Evolutionary conservation across 2,329 filamentous ascomycete genomes (phyloP), one percentile per base, ranked within the genome.

Genomic region (Aureobasidium uvarum): DNA sequence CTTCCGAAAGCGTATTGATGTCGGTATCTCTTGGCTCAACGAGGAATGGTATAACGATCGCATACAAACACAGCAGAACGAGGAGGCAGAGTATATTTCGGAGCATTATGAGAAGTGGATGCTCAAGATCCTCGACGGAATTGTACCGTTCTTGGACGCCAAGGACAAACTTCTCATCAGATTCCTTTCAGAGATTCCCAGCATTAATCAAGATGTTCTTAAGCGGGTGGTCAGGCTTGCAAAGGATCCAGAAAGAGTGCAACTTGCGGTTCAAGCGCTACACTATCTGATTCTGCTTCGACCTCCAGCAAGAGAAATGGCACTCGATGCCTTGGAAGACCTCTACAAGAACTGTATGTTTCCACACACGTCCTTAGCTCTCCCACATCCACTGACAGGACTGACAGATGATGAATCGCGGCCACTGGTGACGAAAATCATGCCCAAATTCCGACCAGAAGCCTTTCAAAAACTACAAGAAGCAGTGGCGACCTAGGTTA

Each of bases 31-130:
- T 8, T 99, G 95, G 95, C 83, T 99, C 18, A 96, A 89, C 71
- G 95, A 99, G 76, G 95, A 99, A 78, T 99, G 95, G 94, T 98
- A 96, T 77, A 96, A 93, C 72, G 94, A 98, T 75, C 87, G 82
- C 50, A 77, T 92, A 38, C 80, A 83, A 62, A 74, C 79, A 51
- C 78, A 83, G 62, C 62, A 68, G 25, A 73, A 74, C n/a, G 16
- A 41, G 74, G 82, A 83, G 8, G 81, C 84, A 3, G 73, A 84
- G 39, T 72, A 71, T 3, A 72, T 78, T 18, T 69, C 75, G 1
- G 71, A 77, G 23, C 85, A 95, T 75, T 97, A 96, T 76, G 87
- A 92, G 67, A 86, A 86, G 72, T 96, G 90, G 84, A 86, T 87
- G 2, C 77, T 93, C 67, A 89, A 88, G 67, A 82, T 98, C n/a